phyloP scores from a whole-genome alignment of 2,329 filamentous ascomycete genomes.

The Lachnellula arida region DNA sequence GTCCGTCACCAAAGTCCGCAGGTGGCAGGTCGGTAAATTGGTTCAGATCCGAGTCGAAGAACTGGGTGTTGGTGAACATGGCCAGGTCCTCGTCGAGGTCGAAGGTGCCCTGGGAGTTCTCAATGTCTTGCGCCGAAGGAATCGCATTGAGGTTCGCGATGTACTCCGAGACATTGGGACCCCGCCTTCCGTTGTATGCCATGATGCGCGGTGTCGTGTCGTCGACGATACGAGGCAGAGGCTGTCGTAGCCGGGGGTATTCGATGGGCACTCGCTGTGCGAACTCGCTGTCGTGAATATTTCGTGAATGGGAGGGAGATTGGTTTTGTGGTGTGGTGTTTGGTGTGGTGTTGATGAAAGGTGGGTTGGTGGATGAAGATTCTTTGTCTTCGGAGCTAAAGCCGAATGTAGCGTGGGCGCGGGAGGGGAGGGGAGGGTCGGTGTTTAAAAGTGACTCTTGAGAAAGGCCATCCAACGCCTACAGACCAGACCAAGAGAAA shows the following conservation, averaged over 20 bases:
- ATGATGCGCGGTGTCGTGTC: slow-evolving; percentile 34
- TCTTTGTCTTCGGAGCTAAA: background rate
- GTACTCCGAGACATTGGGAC: slow-evolving; percentile 85
- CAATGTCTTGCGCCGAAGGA: slow-evolving; percentile 57
- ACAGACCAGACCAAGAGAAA: no score
- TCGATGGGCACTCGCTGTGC: background rate
- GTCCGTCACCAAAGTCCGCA: slow-evolving; percentile 16
- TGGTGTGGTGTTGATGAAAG: background rate
- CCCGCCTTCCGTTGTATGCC: slow-evolving; percentile 69
- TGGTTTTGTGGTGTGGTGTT: no score
- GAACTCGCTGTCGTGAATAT: background rate
- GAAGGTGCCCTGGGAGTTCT: slow-evolving; percentile 48
- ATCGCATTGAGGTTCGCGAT: slow-evolving; percentile 78
- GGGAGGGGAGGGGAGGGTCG: no score
- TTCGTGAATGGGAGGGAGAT: background rate
- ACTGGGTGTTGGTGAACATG: slow-evolving; percentile 77
- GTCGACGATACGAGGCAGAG: background rate
- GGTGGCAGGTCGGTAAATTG: slow-evolving; percentile 52
- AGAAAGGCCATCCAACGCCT: no score
- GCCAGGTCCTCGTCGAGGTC: slow-evolving; percentile 68
- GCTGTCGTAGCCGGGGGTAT: background rate
- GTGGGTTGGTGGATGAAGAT: background rate
- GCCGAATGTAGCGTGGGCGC: background rate
- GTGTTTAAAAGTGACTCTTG: no score
- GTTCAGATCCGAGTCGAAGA: slow-evolving; percentile 73